Evolutionary conservation across 208 protist species (phyloP), one percentile per base, ranked within the genome.

Genomic region (Jaenimonas drosophilae): DNA sequence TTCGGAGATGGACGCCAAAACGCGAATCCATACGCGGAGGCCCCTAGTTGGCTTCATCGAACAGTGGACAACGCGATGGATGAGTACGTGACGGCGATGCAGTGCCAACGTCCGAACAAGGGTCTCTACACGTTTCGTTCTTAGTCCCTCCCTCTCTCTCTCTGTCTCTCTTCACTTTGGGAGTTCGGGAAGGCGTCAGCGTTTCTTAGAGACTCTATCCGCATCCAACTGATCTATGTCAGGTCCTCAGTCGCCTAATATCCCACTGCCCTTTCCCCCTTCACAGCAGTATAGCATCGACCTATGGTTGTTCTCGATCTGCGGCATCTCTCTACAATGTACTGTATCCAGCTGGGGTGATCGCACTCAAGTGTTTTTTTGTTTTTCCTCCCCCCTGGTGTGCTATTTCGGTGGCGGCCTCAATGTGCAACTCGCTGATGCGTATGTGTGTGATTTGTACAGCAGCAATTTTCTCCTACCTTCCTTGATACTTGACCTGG

Each of bases 21-120:
- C 37, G 37, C 37, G 7, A 11, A 42, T 25, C 37, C 37, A 11
- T 42, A 25, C 19, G 14, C 37, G 16, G 37, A 42, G 37, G 14
- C 23, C 19, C 16, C 37, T 11, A n/a, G n/a, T n/a, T n/a, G n/a
- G n/a, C n/a, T n/a, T n/a, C n/a, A n/a, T n/a, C n/a, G n/a, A n/a
- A n/a, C n/a, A n/a, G 19, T 29, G 4, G 31, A 59, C 4, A 36
- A 36, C 1, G 29, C 49, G 14, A 50, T 64, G 24, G 64, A 70
- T 28, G 55, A 46, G 23, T 82, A 62, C 44, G 49, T 82, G 16
- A 33, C 63, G 7, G 38, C 53, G 3, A 70, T 82, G 69, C 59
- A 70, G 40, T 73, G 64, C 48, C 60, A 61, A 43, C 59, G 73
- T 0, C 73, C 73, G 19, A 71, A 59, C 11, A 82, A 82, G 52